Evolutionary conservation across 176 grass and related monocot species (phyloP), one percentile per base, ranked within the genome.

Genomic region (Puccinellia tenuiflora): DNA sequence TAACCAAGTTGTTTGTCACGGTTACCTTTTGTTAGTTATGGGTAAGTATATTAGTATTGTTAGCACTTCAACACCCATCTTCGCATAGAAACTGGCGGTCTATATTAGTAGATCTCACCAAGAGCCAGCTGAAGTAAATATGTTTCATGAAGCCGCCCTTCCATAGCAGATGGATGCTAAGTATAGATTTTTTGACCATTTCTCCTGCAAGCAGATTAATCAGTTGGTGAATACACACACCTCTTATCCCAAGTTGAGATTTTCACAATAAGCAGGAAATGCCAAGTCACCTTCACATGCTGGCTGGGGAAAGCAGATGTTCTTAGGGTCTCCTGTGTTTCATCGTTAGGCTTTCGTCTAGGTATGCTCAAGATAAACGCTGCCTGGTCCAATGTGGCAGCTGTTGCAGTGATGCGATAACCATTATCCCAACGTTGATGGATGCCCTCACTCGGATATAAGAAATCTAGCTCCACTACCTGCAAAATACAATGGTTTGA

Each of bases 401-500:
- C 95, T 43, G 84, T 93, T 50, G 95, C 95, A 9, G 95, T 98
- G 45, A 98, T 98, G 43, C 92, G 92, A 81, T 93, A 95, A 61
- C 95, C 95, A 86, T 59, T 82, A 38, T 98, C 92, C 95, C 95
- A 98, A 25, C 95, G 94, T 48, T 84, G 89, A 83, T 98, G 95
- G 79, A 98, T 98, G 67, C 95, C 95, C 77, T 98, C 95, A 42
- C 92, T 95, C 6, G 95, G 95, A 46, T 98, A 98, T 61, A 98
- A 91, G 87, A 98, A 98, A 83, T 98, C 95, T 87, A 98, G 88
- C 80, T 98, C 95, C 59, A 98, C 95, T 61, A 93, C 95, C 95
- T 98, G 85, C 34, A 78, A 48, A 85, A 39, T 42, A 70, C n/a
- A 73, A 42, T 51, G 31, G 21, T 59, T 73, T 40, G 5, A 28